Percentiles rank a stretch among this genome's conserved stretches.
Evolutionary conservation across 805 yeast genomes (phyloP).

Genomic region (Cyberlindnera euphorbiiphila): DNA sequence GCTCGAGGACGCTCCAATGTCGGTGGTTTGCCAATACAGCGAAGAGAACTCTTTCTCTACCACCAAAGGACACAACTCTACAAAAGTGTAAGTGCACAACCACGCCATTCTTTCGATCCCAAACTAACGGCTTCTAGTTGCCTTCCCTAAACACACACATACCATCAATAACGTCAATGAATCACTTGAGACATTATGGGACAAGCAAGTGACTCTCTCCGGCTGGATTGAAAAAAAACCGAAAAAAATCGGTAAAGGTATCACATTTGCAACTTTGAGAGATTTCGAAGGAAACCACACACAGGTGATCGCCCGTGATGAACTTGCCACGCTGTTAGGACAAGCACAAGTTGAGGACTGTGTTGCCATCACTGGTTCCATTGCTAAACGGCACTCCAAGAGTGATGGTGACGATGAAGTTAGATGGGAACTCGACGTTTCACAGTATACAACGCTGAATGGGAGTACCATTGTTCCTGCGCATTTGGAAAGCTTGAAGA

Average conservation of each 20-base stretch:
- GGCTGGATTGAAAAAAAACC: conserved; percentile 88
- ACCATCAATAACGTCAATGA: conserved; percentile 15
- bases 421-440: conserved; percentile 57
- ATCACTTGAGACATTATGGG: conserved; percentile 6
- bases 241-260: conserved; percentile 55
- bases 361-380: conserved; percentile 57
- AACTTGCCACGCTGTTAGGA: conserved; percentile 37
- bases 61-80: conserved; percentile 10
- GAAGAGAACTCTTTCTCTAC: conserved; percentile 1
- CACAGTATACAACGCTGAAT: conserved; percentile 54
- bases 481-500: conserved; percentile 59
- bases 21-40: not conserved
- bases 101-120: not conserved
- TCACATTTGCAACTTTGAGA: conserved; percentile 71
- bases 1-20: not conserved
- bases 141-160: conserved; percentile 26
- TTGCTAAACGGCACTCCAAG: conserved; percentile 34
- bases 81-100: conserved; percentile 8
- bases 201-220: conserved; percentile 44
- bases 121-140: conserved; percentile 5
- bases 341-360: conserved; percentile 70
- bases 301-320: conserved; percentile 48
- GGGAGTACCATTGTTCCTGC: conserved; percentile 61
- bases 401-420: conserved; percentile 14
- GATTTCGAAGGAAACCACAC: conserved; percentile 65